phyloP scores from a whole-genome alignment of 192 early-diverging fungal species.

The Irineochytrium annulatum region DNA sequence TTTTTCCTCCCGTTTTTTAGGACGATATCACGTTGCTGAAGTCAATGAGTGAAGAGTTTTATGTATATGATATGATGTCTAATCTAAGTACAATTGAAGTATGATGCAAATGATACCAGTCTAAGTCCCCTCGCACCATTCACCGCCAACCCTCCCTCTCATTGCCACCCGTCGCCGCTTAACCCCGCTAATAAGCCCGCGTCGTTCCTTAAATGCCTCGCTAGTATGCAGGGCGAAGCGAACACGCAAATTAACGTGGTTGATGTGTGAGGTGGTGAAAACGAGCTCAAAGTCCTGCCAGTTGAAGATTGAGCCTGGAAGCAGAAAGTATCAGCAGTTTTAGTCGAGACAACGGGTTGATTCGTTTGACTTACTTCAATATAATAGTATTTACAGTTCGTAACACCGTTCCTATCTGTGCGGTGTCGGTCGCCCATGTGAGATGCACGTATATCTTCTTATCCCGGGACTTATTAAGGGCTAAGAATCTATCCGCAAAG shows the following conservation, averaged over 20 bases:
- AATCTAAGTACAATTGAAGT: no score
- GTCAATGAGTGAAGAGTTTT: no score
- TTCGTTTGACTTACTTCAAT: conserved; percentile 20
- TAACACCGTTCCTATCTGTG: conserved; percentile 50
- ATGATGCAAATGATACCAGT: no score
- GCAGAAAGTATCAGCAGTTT: background rate
- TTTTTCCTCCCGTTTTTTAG: no score
- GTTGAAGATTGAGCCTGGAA: conserved; percentile 2
- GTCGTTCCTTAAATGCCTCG: no score
- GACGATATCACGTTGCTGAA: no score
- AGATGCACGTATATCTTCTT: conserved; percentile 57
- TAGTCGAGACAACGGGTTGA: no score
- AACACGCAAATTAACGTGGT: background rate
- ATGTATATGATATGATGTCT: no score
- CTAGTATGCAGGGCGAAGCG: background rate
- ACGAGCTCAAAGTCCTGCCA: background rate
- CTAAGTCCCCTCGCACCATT: no score
- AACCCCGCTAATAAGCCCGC: no score
- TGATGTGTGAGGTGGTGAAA: background rate
- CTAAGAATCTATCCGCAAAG: conserved; percentile 41
- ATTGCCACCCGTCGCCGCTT: no score
- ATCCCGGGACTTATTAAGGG: conserved; percentile 37
- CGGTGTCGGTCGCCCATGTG: conserved; percentile 62
- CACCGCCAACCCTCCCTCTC: background rate
- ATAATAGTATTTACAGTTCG: conserved; percentile 51